phyloP scores from a whole-genome alignment of 768 basidiomycete species.

The Pluteus cervinus region DNA sequence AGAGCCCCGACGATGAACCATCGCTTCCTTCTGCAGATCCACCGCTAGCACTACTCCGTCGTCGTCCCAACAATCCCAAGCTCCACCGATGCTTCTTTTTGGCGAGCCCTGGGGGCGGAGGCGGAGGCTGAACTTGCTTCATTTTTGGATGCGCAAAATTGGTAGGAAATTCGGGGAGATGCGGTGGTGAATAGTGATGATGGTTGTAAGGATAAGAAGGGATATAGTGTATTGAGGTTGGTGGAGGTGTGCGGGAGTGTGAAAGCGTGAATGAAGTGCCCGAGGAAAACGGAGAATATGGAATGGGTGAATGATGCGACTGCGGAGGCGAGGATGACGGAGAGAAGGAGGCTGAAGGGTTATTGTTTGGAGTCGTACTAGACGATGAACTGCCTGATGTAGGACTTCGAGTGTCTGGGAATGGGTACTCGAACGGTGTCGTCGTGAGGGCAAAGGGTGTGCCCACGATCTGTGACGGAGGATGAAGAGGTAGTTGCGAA shows the following conservation, averaged over 20 bases:
- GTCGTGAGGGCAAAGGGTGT: constrained; percentile 26
- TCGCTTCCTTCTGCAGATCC: too few relatives aligned
- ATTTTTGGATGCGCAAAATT: constrained; percentile 21
- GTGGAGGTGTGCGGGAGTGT: constrained; percentile 11
- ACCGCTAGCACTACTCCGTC: too few relatives aligned
- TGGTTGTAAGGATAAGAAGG: constrained; percentile 6
- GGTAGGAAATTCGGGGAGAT: too few relatives aligned
- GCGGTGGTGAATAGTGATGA: constrained; percentile 9
- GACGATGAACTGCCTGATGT: neutral
- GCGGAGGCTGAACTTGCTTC: constrained; percentile 13
- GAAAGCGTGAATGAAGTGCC: constrained; percentile 2
- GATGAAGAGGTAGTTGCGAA: constrained; percentile 2
- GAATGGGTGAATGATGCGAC: constrained; percentile 2
- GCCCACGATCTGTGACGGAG: constrained; percentile 20
- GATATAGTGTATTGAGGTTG: constrained; percentile 9
- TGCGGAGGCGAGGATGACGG: constrained; percentile 4
- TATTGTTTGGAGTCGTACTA: neutral
- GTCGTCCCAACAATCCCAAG: constrained; percentile 1
- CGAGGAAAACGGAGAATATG: neutral
- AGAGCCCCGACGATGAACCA: too few relatives aligned
- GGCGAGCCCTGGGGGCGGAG: constrained; percentile 21
- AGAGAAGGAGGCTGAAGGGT: constrained; percentile 2
- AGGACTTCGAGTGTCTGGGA: constrained; percentile 13
- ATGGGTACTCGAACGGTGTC: constrained; percentile 26
- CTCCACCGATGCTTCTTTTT: constrained; percentile 15